Evolutionary conservation across 2,329 filamentous ascomycete genomes (phyloP).

Genomic region (Colletotrichum higginsianum): DNA sequence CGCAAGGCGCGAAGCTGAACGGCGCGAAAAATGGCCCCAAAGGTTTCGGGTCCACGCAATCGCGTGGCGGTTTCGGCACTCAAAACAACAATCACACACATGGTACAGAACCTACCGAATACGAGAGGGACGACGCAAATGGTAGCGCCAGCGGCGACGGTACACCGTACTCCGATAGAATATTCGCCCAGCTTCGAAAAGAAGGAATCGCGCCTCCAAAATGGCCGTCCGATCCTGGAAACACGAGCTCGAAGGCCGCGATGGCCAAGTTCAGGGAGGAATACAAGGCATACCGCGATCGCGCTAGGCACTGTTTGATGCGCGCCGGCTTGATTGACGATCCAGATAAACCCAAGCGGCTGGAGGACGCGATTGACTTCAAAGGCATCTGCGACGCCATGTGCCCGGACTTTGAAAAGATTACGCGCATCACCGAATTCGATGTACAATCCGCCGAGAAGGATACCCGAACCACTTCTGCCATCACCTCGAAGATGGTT

Average conservation of each 20-base stretch:
- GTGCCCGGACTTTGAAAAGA: constrained; percentile 78
- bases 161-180: constrained; percentile 63
- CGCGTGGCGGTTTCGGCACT: constrained; percentile 34
- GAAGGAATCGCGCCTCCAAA: constrained; percentile 68
- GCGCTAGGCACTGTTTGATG: constrained; percentile 70
- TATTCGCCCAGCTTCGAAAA: constrained; percentile 67
- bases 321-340: constrained; percentile 75
- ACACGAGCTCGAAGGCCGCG: constrained; percentile 60
- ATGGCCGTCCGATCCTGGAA: constrained; percentile 70
- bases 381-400: constrained; percentile 79
- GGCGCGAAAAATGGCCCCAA: constrained; percentile 34
- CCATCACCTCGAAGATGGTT: constrained; percentile 71
- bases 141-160: constrained; percentile 26
- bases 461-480: constrained; percentile 59
- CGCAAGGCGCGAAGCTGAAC: constrained; percentile 29
- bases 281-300: constrained; percentile 71
- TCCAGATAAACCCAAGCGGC: constrained; percentile 72
- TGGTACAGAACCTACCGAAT: constrained; percentile 22
- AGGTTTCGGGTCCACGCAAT: constrained; percentile 33
- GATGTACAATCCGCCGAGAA: constrained; percentile 72
- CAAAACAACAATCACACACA: constrained; percentile 24
- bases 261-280: constrained; percentile 70
- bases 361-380: constrained; percentile 76
- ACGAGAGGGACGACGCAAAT: constrained; percentile 43
- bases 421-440: constrained; percentile 73